Evolutionary conservation across 2,329 filamentous ascomycete genomes (phyloP).

Genomic region (Cordyceps militaris): DNA sequence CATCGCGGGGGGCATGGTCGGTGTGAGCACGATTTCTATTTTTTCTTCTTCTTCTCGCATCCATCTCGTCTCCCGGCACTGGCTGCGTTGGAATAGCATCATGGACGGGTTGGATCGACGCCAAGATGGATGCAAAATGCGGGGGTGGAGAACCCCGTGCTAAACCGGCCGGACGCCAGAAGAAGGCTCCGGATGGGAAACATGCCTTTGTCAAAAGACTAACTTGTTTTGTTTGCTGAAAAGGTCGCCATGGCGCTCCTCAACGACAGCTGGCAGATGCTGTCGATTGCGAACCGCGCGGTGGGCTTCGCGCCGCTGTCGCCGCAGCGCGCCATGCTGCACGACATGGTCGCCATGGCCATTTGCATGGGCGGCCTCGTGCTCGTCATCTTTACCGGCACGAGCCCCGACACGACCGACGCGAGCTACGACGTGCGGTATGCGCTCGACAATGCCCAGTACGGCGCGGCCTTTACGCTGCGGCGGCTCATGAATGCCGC

Average conservation of each 20-base stretch:
- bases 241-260: slow-evolving; percentile 28
- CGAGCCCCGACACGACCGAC: slow-evolving; percentile 1
- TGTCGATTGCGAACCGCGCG: slow-evolving; percentile 23
- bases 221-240: neutral
- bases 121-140: slow-evolving; percentile 4
- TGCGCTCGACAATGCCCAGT: neutral
- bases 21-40: slow-evolving; percentile 22
- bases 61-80: neutral
- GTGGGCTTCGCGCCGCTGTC: slow-evolving; percentile 22
- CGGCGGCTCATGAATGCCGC: neutral
- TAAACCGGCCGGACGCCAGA: too few species aligned
- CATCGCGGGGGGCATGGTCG: slow-evolving; percentile 25
- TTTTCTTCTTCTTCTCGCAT: neutral
- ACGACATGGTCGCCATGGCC: slow-evolving; percentile 28
- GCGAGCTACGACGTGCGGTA: slow-evolving; percentile 16
- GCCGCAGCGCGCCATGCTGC: slow-evolving; percentile 23
- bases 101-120: slow-evolving; percentile 1
- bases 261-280: slow-evolving; percentile 32
- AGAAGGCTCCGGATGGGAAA: too few species aligned
- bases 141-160: neutral
- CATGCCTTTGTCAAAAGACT: too few species aligned
- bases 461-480: slow-evolving; percentile 7
- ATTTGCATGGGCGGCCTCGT: slow-evolving; percentile 29
- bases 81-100: neutral
- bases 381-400: slow-evolving; percentile 26